Percentiles rank a stretch among this genome's conserved stretches.
Conservation (phyloP, 2,329 filamentous ascomycete species). For the Coniochaeta prunicola region DNA sequence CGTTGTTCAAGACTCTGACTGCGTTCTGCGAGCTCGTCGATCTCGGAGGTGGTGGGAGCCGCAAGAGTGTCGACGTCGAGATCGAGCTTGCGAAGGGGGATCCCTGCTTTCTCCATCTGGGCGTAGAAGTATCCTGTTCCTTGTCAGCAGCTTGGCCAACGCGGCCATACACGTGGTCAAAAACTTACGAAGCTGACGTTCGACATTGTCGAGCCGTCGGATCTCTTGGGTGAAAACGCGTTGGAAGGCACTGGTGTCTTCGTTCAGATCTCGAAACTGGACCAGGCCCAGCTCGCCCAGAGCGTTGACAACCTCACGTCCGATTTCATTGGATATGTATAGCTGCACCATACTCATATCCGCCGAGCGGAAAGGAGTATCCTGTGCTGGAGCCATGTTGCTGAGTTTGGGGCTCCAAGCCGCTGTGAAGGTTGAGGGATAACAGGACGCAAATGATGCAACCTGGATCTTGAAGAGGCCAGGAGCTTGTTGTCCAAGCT, state of each 20-base stretch:
- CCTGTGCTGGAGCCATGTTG: slow-evolving; percentile 60
- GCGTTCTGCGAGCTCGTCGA: slow-evolving; percentile 89
- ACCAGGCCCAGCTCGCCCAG: slow-evolving; percentile 93
- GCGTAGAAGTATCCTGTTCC: slow-evolving; percentile 76
- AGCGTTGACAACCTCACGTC: slow-evolving; percentile 92
- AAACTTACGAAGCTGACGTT: slow-evolving; percentile 84
- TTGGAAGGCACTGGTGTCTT: slow-evolving; percentile 89
- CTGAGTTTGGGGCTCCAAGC: slow-evolving; percentile 14
- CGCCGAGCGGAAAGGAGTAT: slow-evolving; percentile 99
- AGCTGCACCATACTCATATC: slow-evolving; percentile 99
- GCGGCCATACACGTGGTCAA: background rate
- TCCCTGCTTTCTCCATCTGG: slow-evolving; percentile 91
- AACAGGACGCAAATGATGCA: slow-evolving; percentile 1
- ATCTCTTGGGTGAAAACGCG: slow-evolving; percentile 97
- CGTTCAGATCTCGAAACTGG: slow-evolving; percentile 96
- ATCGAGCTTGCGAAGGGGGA: slow-evolving; percentile 81
- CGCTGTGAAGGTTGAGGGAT: slow-evolving; percentile 1
- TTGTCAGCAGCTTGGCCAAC: background rate
- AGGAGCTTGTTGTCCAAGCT: background rate
- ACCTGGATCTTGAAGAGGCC: background rate
- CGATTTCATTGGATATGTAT: slow-evolving; percentile 98
- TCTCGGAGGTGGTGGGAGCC: slow-evolving; percentile 85
- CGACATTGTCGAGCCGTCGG: slow-evolving; percentile 92
- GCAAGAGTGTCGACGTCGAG: slow-evolving; percentile 84
- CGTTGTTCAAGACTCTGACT: slow-evolving; percentile 89